A percentile compares a stretch with the other conserved stretches of the same genome.
Evolutionary conservation across 2,329 filamentous ascomycete genomes (phyloP).

Genomic region (Fusarium mundagurra): DNA sequence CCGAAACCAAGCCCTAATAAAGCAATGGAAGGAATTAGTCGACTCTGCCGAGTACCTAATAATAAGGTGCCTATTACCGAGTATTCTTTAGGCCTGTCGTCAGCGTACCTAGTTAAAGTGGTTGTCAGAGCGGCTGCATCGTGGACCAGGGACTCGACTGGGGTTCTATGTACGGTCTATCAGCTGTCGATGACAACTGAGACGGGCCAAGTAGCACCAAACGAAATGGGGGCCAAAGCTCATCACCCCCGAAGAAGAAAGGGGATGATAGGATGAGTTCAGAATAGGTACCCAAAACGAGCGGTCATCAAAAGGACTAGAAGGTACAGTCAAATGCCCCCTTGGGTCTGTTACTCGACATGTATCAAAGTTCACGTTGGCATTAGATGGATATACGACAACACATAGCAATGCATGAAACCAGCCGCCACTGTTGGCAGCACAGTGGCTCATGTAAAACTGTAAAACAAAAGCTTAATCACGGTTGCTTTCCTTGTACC

Average conservation of each 20-base stretch:
- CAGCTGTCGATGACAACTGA: not conserved
- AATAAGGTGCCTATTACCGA: not conserved
- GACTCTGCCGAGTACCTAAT: slow-evolving; percentile 7
- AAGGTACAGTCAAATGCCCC: slow-evolving; percentile 6
- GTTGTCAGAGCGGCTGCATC: slow-evolving; percentile 29
- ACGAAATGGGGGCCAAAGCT: slow-evolving; percentile 27
- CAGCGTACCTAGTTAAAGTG: slow-evolving; percentile 4
- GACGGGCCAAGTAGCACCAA: slow-evolving; percentile 9
- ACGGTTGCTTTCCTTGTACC: slow-evolving; percentile 1
- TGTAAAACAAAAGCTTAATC: slow-evolving; percentile 7
- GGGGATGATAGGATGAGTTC: slow-evolving; percentile 12
- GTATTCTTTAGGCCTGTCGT: not conserved
- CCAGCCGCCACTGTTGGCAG: slow-evolving; percentile 8
- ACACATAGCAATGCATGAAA: not conserved
- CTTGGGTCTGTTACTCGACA: not conserved
- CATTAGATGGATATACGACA: not conserved
- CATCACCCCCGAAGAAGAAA: slow-evolving; percentile 15
- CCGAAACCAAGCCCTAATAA: slow-evolving; percentile 16
- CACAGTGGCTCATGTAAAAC: not conserved
- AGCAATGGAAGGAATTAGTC: not conserved
- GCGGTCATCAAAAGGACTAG: not conserved
- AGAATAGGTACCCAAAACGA: not conserved
- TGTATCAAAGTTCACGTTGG: slow-evolving; percentile 1
- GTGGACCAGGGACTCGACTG: slow-evolving; percentile 15
- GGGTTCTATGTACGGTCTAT: slow-evolving; percentile 7